A percentile compares a stretch with the other conserved stretches of the same genome.
Conservation (phyloP, 2,329 filamentous ascomycete species). For the Dactylellina haptotyla region DNA sequence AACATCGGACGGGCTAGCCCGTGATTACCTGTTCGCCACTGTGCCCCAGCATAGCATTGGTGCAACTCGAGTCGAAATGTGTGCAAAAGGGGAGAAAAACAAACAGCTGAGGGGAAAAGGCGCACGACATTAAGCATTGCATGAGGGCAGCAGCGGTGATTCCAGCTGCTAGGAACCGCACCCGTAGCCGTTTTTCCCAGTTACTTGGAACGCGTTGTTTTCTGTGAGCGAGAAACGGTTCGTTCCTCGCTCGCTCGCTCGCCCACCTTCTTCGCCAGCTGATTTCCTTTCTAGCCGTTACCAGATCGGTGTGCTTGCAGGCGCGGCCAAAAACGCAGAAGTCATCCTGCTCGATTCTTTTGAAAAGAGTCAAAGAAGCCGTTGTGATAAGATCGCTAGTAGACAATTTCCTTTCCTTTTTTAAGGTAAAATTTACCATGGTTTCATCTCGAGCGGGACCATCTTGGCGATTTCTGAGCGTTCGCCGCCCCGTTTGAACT, state of each 20-base stretch:
- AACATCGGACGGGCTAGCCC: conserved; percentile 19
- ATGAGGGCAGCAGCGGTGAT: not conserved
- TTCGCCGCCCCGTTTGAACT: too few species aligned
- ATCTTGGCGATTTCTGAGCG: too few species aligned
- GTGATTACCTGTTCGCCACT: too few species aligned
- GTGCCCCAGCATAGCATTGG: too few species aligned
- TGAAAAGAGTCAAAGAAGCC: conserved; percentile 4
- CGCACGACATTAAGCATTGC: conserved; percentile 35
- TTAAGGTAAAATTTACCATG: too few species aligned
- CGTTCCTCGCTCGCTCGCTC: too few species aligned
- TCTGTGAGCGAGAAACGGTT: not conserved
- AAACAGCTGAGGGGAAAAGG: not conserved
- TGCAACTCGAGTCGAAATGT: conserved; percentile 37
- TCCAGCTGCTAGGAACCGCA: conserved; percentile 4
- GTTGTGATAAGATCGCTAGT: not conserved
- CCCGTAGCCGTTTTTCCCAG: conserved; percentile 9
- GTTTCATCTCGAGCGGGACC: too few species aligned
- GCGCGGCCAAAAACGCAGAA: conserved; percentile 32
- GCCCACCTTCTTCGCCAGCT: conserved; percentile 3
- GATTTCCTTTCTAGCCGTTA: not conserved
- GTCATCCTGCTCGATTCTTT: conserved; percentile 15
- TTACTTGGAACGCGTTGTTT: conserved; percentile 2
- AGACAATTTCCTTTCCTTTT: too few species aligned
- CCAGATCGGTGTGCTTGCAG: conserved; percentile 36
- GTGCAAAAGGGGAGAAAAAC: not conserved